Percentiles rank a stretch among this genome's conserved stretches.
These are phyloP conservation scores for Tuber melanosporum DNA, from an alignment of 495 filamentous ascomycete species.

Conservation along the genomic window DNA sequence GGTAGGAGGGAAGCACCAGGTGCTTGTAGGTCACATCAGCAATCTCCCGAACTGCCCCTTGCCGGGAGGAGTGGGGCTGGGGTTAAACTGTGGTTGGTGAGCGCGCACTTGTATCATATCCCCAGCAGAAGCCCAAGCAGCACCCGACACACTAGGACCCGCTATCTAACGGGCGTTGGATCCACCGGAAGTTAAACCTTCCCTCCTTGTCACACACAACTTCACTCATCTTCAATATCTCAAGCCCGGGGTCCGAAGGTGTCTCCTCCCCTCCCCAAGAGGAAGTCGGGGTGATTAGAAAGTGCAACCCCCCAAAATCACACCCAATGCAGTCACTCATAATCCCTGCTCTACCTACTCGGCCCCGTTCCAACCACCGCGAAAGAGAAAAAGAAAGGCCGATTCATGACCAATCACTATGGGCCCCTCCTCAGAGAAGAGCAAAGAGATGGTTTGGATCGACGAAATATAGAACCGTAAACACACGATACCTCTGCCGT, in stretches of 20 bases:
- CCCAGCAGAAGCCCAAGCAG: not conserved
- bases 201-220: not conserved
- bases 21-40: not conserved
- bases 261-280: not conserved
- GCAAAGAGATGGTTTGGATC: not conserved
- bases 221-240: not conserved
- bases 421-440: not conserved
- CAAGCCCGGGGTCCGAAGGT: not conserved
- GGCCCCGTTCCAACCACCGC: not conserved
- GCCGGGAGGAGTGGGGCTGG: too few species aligned
- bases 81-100: not conserved
- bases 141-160: not conserved
- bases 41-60: not conserved
- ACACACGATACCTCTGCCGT: not conserved
- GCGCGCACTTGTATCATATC: too few species aligned
- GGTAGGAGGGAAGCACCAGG: not conserved
- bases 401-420: not conserved
- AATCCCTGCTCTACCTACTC: not conserved
- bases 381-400: not conserved
- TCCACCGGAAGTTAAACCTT: not conserved
- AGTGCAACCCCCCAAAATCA: not conserved
- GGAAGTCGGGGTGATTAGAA: not conserved
- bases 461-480: not conserved
- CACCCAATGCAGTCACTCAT: not conserved
- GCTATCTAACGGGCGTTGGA: not conserved